Percentiles rank a stretch among this genome's conserved stretches.
phyloP scores from a whole-genome alignment of 108 stramenopile genomes.

The Phaeodactylum tricornutum region DNA sequence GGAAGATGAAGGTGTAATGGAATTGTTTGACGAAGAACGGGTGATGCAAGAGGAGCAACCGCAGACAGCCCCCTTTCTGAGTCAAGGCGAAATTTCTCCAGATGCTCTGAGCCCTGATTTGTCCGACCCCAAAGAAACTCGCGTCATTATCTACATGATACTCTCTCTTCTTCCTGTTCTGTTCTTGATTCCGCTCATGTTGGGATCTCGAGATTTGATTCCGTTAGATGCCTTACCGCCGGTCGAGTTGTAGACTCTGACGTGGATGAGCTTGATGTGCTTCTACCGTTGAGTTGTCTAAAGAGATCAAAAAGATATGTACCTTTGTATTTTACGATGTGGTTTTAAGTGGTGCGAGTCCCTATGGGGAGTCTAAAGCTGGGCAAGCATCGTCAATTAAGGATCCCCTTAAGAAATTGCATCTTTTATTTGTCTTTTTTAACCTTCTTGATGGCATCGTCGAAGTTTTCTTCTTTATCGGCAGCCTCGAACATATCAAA shows the following conservation, averaged over 20 bases:
- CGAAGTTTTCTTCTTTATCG: constrained; percentile 71
- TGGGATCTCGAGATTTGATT: constrained; percentile 73
- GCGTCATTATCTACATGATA: constrained; percentile 80
- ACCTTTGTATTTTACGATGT: no score
- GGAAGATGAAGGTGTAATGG: constrained; percentile 35
- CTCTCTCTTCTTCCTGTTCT: constrained; percentile 72
- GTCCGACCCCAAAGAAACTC: constrained; percentile 72
- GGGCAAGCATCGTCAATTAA: constrained; percentile 1
- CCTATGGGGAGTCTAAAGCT: no score
- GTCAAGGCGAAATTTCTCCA: constrained; percentile 60
- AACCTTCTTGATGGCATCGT: constrained; percentile 67
- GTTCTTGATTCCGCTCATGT: constrained; percentile 83
- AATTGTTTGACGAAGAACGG: constrained; percentile 22
- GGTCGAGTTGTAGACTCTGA: constrained; percentile 46
- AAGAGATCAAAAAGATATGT: no score
- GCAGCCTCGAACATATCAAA: constrained; percentile 84
- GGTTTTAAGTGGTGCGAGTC: no score
- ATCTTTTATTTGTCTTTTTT: constrained; percentile 23
- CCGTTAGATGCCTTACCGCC: constrained; percentile 69
- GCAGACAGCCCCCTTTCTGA: constrained; percentile 57
- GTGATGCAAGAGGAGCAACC: not conserved
- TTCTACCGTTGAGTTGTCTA: no score
- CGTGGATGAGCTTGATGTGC: no score
- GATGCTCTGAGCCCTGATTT: constrained; percentile 63
- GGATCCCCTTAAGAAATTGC: not conserved